phyloP scores from a whole-genome alignment of 2,329 filamentous ascomycete species.

The Cordyceps militaris region DNA sequence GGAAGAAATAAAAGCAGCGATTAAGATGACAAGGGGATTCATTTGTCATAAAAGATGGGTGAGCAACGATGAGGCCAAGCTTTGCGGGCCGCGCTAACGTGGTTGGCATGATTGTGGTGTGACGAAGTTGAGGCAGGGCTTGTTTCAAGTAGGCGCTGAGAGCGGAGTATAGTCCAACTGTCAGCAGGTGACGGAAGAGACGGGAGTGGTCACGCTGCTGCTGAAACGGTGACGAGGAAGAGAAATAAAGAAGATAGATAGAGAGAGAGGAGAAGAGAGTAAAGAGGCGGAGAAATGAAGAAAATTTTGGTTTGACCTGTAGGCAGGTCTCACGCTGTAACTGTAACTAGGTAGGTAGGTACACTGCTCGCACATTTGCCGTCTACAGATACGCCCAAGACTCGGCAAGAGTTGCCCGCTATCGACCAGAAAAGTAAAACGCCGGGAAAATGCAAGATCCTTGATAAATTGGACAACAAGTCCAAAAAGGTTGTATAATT shows the following conservation, averaged over 20 bases:
- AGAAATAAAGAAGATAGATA: not conserved
- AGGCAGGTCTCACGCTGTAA: not conserved
- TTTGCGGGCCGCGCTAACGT: no score
- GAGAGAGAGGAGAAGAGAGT: not conserved
- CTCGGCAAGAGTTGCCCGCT: not conserved
- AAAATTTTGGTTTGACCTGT: not conserved
- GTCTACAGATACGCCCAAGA: constrained; percentile 2
- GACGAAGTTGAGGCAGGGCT: constrained; percentile 1
- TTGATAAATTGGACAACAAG: constrained; percentile 3
- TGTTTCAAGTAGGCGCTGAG: constrained; percentile 4
- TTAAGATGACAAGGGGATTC: not conserved
- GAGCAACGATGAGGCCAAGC: no score
- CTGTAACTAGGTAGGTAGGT: not conserved
- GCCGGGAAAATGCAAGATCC: constrained; percentile 4
- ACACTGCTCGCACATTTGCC: not conserved
- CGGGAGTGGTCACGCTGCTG: not conserved
- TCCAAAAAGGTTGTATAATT: not conserved
- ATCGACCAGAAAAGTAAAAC: not conserved
- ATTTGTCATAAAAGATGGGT: not conserved
- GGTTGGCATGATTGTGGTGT: not conserved
- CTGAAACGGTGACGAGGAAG: no score
- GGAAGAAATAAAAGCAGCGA: not conserved
- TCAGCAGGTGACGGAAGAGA: no score
- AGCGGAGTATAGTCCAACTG: not conserved
- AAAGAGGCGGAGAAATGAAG: not conserved